Evolutionary conservation across 140 eudicot species (phyloP).

Genomic region (Cichorium intybus): DNA sequence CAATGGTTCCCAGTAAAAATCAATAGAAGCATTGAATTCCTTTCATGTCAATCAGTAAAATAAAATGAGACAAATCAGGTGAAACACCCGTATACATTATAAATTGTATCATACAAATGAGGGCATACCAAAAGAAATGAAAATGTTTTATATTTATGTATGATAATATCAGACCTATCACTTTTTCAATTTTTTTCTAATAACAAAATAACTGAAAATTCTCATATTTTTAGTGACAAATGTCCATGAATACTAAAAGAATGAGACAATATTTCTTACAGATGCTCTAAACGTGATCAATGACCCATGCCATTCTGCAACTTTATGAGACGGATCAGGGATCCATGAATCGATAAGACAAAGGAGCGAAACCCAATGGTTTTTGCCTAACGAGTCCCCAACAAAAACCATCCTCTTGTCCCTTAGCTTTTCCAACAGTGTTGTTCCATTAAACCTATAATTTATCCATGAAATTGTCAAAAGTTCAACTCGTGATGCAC

Average conservation of each 20-base stretch:
- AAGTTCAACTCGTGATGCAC: slow-evolving; percentile 9
- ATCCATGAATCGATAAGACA: slow-evolving; percentile 55
- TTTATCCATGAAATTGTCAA: background rate
- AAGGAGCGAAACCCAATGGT: slow-evolving; percentile 61
- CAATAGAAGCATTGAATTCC: slow-evolving; percentile 72
- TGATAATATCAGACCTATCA: too few species aligned
- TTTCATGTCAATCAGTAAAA: slow-evolving; percentile 20
- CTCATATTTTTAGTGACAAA: background rate
- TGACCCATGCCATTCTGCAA: slow-evolving; percentile 45
- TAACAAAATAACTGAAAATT: background rate
- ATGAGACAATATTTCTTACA: slow-evolving; percentile 24
- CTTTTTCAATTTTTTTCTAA: too few species aligned
- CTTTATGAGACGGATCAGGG: slow-evolving; percentile 37
- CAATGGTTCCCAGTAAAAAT: slow-evolving; percentile 72
- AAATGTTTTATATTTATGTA: too few species aligned
- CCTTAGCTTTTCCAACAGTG: slow-evolving; percentile 57
- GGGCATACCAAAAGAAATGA: too few species aligned
- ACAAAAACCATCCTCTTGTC: slow-evolving; percentile 62
- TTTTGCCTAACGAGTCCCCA: slow-evolving; percentile 70
- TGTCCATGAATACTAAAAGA: background rate
- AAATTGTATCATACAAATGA: background rate
- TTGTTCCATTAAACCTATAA: slow-evolving; percentile 63
- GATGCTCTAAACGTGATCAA: slow-evolving; percentile 47
- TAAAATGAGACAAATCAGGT: background rate
- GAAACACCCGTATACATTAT: background rate